A percentile compares a stretch with the other conserved stretches of the same genome.
phyloP scores from a whole-genome alignment of 148 eudicot species.

The Suaeda aralocaspica region DNA sequence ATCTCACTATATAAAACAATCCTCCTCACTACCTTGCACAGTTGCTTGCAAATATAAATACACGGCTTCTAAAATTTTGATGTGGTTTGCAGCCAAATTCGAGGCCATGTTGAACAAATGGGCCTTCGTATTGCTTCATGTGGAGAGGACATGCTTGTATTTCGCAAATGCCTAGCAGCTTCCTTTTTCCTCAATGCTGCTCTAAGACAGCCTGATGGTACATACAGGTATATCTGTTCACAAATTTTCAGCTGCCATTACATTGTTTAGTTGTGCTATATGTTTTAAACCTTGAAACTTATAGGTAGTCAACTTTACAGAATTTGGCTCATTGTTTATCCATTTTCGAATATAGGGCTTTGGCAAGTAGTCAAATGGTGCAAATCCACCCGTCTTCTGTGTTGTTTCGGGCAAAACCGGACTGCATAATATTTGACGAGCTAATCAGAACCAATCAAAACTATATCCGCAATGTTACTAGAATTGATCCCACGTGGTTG shows the following conservation, averaged over 20 bases:
- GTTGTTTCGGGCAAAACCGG: slow-evolving; percentile 67
- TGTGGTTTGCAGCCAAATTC: slow-evolving; percentile 64
- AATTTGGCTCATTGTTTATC: background rate
- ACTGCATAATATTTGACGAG: slow-evolving; percentile 71
- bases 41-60: background rate
- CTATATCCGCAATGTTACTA: slow-evolving; percentile 66
- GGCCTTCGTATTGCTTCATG: slow-evolving; percentile 69
- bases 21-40: background rate
- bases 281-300: background rate
- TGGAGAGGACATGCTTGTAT: slow-evolving; percentile 77
- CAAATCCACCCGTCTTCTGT: slow-evolving; percentile 90
- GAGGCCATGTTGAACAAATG: slow-evolving; percentile 73
- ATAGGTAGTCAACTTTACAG: background rate
- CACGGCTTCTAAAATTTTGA: slow-evolving; percentile 3
- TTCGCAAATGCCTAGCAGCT: slow-evolving; percentile 87
- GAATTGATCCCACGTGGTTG: slow-evolving; percentile 83
- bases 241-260: background rate
- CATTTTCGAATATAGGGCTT: slow-evolving; percentile 48
- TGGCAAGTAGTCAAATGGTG: slow-evolving; percentile 62
- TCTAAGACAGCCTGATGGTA: slow-evolving; percentile 77
- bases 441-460: slow-evolving; percentile 62
- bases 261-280: background rate
- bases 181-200: slow-evolving; percentile 89
- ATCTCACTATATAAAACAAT: background rate
- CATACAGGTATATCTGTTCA: slow-evolving; percentile 56